A percentile compares a stretch with the other conserved stretches of the same genome.
Conservation (phyloP, 2,329 filamentous ascomycete species). For the Thielaviopsis musarum region DNA sequence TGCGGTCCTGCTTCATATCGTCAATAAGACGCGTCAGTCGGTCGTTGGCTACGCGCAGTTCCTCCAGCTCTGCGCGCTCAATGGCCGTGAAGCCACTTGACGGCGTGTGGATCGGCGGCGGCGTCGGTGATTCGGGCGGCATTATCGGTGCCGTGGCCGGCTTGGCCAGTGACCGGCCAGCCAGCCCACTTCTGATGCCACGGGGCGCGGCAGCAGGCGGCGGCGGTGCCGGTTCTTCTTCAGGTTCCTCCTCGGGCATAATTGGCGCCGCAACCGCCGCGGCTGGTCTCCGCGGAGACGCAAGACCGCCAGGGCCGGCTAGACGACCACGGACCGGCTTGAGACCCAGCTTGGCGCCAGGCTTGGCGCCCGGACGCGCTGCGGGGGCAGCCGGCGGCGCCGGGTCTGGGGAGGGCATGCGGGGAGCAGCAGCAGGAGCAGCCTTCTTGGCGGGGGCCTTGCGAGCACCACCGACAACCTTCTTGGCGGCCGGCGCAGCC, state of each 20-base stretch:
- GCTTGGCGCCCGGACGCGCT: conserved; percentile 39
- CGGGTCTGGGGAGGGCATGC: conserved; percentile 15
- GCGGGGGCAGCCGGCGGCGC: conserved; percentile 33
- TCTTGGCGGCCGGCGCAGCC: conserved; percentile 32
- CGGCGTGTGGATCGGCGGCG: conserved; percentile 33
- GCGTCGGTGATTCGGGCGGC: conserved; percentile 30
- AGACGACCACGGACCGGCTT: conserved; percentile 44
- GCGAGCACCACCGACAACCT: conserved; percentile 24
- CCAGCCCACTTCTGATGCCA: conserved; percentile 62
- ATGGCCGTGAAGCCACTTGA: conserved; percentile 46
- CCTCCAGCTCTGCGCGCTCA: conserved; percentile 87
- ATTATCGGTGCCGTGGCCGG: conserved; percentile 38
- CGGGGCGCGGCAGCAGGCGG: conserved; percentile 43
- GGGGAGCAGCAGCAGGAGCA: conserved; percentile 21
- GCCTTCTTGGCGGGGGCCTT: conserved; percentile 30
- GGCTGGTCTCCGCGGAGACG: conserved; percentile 36
- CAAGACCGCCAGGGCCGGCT: conserved; percentile 27
- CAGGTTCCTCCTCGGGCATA: conserved; percentile 41
- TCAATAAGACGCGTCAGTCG: conserved; percentile 58
- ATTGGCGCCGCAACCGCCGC: conserved; percentile 29
- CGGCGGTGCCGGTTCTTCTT: conserved; percentile 32
- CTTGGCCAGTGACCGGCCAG: conserved; percentile 71
- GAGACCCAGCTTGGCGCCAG: conserved; percentile 36
- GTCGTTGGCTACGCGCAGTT: conserved; percentile 71
- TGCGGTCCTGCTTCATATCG: conserved; percentile 66